These are phyloP conservation scores for Zychaea mexicana DNA, from an alignment of 371 early-diverging fungal genomes.

Conservation along the genomic window DNA sequence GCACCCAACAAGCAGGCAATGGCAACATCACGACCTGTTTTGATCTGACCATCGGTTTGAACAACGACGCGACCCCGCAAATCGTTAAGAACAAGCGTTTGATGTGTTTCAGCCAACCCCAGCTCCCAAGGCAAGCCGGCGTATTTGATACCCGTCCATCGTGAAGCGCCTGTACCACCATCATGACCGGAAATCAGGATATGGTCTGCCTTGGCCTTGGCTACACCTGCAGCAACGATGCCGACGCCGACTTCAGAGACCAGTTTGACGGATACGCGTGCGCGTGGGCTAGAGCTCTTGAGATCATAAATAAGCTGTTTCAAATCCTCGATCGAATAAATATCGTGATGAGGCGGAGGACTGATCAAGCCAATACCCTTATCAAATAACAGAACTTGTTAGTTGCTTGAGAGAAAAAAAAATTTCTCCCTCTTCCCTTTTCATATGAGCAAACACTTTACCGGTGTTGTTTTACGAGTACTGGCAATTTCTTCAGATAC, in stretches of 20 bases:
- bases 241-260: constrained; percentile 97
- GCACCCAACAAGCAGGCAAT: constrained; percentile 96
- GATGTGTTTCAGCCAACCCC: constrained; percentile 96
- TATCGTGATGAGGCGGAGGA: constrained; percentile 98
- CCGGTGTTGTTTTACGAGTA: constrained; percentile 92
- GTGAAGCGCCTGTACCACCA: constrained; percentile 97
- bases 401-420: neutral
- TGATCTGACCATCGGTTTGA: constrained; percentile 97
- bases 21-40: constrained; percentile 95
- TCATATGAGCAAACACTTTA: neutral
- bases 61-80: constrained; percentile 93
- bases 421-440: neutral
- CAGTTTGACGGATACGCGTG: constrained; percentile 95
- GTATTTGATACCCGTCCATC: constrained; percentile 98
- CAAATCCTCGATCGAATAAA: constrained; percentile 96
- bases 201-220: constrained; percentile 96
- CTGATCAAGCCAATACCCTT: constrained; percentile 93
- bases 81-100: constrained; percentile 93
- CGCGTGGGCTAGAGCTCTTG: constrained; percentile 88
- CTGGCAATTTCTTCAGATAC: constrained; percentile 89
- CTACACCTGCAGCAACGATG: constrained; percentile 95
- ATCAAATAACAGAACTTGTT: too few species aligned
- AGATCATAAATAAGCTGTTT: constrained; percentile 97
- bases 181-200: constrained; percentile 96
- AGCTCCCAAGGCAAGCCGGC: constrained; percentile 98